A percentile compares a stretch with the other conserved stretches of the same genome.
Evolutionary conservation across 176 grass and related monocot genomes (phyloP).

Genomic region (Oryza glumipatula): DNA sequence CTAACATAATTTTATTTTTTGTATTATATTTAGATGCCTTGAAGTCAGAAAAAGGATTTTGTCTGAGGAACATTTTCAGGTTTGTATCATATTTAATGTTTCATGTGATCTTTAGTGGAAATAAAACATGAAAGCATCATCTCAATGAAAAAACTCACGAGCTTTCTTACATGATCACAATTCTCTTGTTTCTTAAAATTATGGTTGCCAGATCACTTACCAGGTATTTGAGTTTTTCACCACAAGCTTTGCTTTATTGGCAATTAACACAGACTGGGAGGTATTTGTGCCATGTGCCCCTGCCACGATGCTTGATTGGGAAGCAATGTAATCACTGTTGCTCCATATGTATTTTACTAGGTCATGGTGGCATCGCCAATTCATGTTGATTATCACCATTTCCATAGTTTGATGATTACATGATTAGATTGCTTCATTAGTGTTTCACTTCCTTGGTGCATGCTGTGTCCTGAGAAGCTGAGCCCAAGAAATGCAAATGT

Average conservation of each 20-base stretch:
- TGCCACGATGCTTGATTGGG: too few species aligned
- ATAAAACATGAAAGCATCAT: conserved; percentile 16
- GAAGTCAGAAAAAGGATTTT: conserved; percentile 61
- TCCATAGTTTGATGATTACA: too few species aligned
- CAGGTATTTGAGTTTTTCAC: neutral
- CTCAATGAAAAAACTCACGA: neutral
- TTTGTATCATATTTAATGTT: conserved; percentile 31
- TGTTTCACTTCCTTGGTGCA: too few species aligned
- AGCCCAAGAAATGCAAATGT: too few species aligned
- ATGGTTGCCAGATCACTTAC: neutral
- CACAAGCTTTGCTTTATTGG: neutral
- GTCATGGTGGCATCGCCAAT: too few species aligned
- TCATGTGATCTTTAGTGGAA: conserved; percentile 1
- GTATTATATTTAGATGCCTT: conserved; percentile 70
- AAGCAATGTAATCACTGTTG: too few species aligned
- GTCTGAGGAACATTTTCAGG: conserved; percentile 72
- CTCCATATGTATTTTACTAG: too few species aligned
- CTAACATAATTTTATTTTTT: conserved; percentile 39
- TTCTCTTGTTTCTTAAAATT: neutral
- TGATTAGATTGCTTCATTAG: too few species aligned
- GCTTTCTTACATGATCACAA: neutral
- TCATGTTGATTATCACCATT: too few species aligned
- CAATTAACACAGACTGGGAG: too few species aligned
- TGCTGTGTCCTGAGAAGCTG: too few species aligned
- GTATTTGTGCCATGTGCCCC: too few species aligned